These are phyloP conservation scores for Acanthamoeba castellanii DNA, from an alignment of 208 protist genomes.

Conservation along the genomic window DNA sequence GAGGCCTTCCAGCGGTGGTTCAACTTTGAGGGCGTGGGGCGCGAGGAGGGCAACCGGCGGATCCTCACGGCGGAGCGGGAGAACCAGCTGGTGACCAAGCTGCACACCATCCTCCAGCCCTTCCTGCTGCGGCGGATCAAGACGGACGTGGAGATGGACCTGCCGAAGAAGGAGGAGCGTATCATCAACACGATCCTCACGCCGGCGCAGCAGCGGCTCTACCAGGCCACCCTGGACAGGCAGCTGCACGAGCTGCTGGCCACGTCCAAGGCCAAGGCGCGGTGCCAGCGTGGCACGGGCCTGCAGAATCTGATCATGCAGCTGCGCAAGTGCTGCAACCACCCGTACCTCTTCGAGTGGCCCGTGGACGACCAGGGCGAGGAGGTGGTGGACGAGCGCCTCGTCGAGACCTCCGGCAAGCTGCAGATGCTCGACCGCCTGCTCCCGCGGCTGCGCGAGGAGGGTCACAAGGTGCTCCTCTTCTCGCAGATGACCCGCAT, in stretches of 20 bases:
- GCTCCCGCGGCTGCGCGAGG: slow-evolving; percentile 74
- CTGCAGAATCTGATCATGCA: slow-evolving; percentile 96
- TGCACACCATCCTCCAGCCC: slow-evolving; percentile 97
- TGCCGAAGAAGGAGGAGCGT: slow-evolving; percentile 96
- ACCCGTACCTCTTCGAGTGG: slow-evolving; percentile 94
- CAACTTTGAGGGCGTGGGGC: slow-evolving; percentile 56
- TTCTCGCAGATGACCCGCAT: slow-evolving; percentile 87
- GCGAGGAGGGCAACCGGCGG: slow-evolving; percentile 73
- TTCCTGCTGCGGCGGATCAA: slow-evolving; percentile 99
- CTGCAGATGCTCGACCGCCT: background rate
- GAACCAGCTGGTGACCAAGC: slow-evolving; percentile 43
- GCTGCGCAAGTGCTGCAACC: slow-evolving; percentile 98
- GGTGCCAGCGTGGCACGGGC: slow-evolving; percentile 26
- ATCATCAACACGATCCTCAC: slow-evolving; percentile 95
- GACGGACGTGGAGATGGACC: slow-evolving; percentile 96
- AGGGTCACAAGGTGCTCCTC: slow-evolving; percentile 85
- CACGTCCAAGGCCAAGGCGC: slow-evolving; percentile 49
- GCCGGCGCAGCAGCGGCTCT: slow-evolving; percentile 95
- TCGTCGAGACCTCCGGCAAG: background rate
- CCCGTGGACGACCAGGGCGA: slow-evolving; percentile 25
- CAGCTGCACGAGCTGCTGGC: slow-evolving; percentile 91
- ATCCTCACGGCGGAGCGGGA: slow-evolving; percentile 87
- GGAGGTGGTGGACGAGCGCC: background rate
- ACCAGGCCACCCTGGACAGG: slow-evolving; percentile 95
- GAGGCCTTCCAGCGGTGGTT: slow-evolving; percentile 96